Evolutionary conservation across 345 rosid genomes (phyloP), one percentile per base, ranked within the genome.

Genomic region (Cardamine occulta): DNA sequence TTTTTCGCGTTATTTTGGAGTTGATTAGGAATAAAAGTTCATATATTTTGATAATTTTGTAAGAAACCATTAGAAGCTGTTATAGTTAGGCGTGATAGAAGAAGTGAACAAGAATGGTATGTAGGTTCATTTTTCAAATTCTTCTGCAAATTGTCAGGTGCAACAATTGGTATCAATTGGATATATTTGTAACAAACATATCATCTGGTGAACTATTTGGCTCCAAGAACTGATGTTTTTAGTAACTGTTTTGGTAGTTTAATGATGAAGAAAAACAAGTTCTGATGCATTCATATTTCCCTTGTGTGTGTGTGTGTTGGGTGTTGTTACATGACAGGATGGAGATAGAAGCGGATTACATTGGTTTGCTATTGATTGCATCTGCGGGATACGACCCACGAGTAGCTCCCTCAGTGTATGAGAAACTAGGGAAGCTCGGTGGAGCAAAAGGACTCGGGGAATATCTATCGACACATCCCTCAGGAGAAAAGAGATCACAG

Each of bases 341-440:
- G 98, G 99, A 95, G 80, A 84, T 92, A 24, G 99, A 95, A 80
- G 94, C 97, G 5, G 99, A 95, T 80, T 92, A 92, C 69, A 83
- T 95, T 0, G 99, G 99, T 57, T 67, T 92, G 68, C 81, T 95
- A 15, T 72, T 92, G 79, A 72, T 92, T 24, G 97, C 99, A 62
- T 87, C 93, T 1, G 94, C 97, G 8, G 99, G 98, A 39, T 95
- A 87, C 11, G 91, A 95, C 78, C 99, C 99, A 73, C 86, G 93
- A 39, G 66, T 89, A 32, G 97, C 97, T 8, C 98, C 99, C 8
- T 74, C 57, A 71, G 96, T 95, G 54, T 89, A 83, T 19, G 97
- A 92, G 77, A 92, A 89, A 86, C 77, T 92, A 48, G 98, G 93
- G 28, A 80, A 86, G 80, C 72, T 90, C 2, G 66, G 82, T 5